Conservation (phyloP, 2,329 filamentous ascomycete genomes). For the Fusarium beomiforme region DNA sequence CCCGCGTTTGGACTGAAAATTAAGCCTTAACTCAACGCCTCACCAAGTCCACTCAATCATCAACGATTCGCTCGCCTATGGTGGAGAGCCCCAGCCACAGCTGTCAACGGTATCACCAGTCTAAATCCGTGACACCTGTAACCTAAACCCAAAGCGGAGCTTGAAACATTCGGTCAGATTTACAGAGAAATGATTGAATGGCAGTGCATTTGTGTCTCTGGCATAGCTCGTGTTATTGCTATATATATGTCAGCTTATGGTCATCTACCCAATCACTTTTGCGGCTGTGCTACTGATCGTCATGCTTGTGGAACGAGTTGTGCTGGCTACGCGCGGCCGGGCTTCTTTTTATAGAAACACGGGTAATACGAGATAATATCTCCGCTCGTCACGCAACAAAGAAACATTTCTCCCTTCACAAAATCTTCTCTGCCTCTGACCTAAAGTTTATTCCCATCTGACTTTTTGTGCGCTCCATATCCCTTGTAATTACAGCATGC, state of each 20-base stretch:
- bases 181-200: neutral
- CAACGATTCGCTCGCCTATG: neutral
- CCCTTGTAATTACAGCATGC: neutral
- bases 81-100: neutral
- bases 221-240: neutral
- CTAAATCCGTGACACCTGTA: neutral
- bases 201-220: neutral
- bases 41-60: fast-evolving
- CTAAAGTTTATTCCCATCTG: neutral
- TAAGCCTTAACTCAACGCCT: neutral
- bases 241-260: neutral
- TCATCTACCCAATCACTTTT: neutral
- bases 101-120: neutral
- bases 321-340: conserved; percentile 12
- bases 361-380: neutral
- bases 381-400: neutral
- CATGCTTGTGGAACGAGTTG: neutral
- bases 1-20: no score
- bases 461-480: no score
- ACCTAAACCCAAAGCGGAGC: neutral
- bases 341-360: conserved; percentile 25
- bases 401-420: neutral
- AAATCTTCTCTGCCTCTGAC: neutral
- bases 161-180: neutral
- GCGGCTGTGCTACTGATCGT: neutral